These are phyloP conservation scores for Magnusiomyces sp. DNA, from an alignment of 1,139 yeast species.

Conservation along the genomic window DNA sequence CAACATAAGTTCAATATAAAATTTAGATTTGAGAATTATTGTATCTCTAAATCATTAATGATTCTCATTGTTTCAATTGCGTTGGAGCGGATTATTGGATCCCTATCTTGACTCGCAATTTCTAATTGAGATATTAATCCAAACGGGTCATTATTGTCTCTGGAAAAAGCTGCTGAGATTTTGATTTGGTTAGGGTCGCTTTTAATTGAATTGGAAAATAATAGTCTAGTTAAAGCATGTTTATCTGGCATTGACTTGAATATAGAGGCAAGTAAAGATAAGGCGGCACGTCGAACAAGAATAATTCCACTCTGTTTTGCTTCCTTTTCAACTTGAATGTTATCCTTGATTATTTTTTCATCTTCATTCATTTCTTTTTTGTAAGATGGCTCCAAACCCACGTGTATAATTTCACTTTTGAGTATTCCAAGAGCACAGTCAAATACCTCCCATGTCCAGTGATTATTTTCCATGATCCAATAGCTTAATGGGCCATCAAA, in stretches of 20 bases:
- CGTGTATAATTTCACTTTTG: too few species aligned
- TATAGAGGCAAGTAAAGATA: conserved; percentile 60
- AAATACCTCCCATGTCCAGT: too few species aligned
- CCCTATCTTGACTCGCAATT: conserved; percentile 9
- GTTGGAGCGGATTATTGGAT: conserved; percentile 9
- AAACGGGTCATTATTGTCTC: not conserved
- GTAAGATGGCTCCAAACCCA: too few species aligned
- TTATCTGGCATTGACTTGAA: conserved; percentile 26
- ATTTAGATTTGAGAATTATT: too few species aligned
- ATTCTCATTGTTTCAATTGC: conserved; percentile 6
- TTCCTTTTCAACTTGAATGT: not conserved
- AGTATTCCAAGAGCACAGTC: conserved; percentile 66
- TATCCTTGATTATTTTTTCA: not conserved
- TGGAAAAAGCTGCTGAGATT: too few species aligned
- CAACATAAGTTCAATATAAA: too few species aligned
- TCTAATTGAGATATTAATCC: conserved; percentile 1
- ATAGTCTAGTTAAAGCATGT: not conserved
- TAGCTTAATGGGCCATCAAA: too few species aligned
- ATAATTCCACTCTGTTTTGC: not conserved
- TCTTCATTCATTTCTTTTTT: not conserved
- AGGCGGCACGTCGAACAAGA: conserved; percentile 65
- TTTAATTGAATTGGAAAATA: not conserved
- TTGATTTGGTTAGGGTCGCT: not conserved
- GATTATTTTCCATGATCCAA: too few species aligned
- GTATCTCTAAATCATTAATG: not conserved